Evolutionary conservation across 2,329 filamentous ascomycete genomes (phyloP), one percentile per base, ranked within the genome.

Genomic region (Neoascochyta sp.): DNA sequence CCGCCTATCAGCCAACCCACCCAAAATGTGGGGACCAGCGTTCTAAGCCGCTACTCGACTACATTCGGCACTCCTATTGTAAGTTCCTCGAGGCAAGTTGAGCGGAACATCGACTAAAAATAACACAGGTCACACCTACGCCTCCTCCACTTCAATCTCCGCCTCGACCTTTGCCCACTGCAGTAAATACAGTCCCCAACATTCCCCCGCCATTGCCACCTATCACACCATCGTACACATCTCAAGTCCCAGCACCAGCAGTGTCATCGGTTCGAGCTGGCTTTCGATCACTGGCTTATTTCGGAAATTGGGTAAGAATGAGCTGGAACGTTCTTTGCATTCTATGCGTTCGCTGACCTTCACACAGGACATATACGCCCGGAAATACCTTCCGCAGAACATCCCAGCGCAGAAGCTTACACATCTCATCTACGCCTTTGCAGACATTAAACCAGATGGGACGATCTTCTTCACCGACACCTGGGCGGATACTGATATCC

Each of bases 351-450:
- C 23, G 10, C 22, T 27, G 15, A 24, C 39, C 12, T 8, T 13
- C 1, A 8, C n/a, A 7, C 19, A 72, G 86, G 86, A 85, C 43
- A 90, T 94, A 47, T 95, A 95, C 62, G 86, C 71, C 21, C 80
- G 89, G 32, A 83, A 90, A 51, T 83, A 92, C 58, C 75, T 80
- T n/a, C 88, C 89, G 0, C 83, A 93, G 55, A 80, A 94, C 56
- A 74, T 96, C 5, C 85, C 86, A 0, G 79, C 74, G 3, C 76
- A 88, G 32, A 83, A 86, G 33, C 75, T 95, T 22, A 96, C 89
- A 0, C 90, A 96, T 55, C 66, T 96, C 4, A 77, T 95, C 10
- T 95, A 95, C 52, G 75, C 89, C 10, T 96, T 96, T 65, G 90
- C 86, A 54, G 93, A 95, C 58, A 77, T 95, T 36, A 75, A 78